These are phyloP conservation scores for Tetrapisispora taiwanensis DNA, from an alignment of 805 yeast species.

Conservation along the genomic window DNA sequence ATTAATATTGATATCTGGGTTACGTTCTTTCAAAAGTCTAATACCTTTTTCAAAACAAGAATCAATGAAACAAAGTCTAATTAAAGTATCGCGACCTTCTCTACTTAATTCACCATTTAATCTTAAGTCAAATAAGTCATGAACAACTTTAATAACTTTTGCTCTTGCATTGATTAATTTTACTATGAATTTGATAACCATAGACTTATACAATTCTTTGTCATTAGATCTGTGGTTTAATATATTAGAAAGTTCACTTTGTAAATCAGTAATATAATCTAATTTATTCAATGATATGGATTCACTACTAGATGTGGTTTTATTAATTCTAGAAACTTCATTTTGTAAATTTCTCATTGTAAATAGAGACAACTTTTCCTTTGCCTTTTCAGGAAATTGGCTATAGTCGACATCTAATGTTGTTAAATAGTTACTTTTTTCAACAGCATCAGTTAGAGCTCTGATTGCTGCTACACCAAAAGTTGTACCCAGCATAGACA, in stretches of 20 bases:
- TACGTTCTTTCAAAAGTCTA: constrained; percentile 26
- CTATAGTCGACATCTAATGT: constrained; percentile 58
- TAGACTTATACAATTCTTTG: constrained; percentile 19
- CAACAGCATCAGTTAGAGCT: constrained; percentile 58
- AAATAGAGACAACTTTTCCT: constrained; percentile 61
- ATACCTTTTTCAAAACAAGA: constrained; percentile 54
- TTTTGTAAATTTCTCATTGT: constrained; percentile 75
- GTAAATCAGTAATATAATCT: constrained; percentile 47
- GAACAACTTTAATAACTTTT: constrained; percentile 39
- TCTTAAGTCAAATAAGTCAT: constrained; percentile 51
- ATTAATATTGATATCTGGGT: not conserved
- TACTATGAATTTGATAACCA: constrained; percentile 28
- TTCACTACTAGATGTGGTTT: not conserved
- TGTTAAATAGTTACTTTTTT: constrained; percentile 50
- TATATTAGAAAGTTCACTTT: constrained; percentile 33
- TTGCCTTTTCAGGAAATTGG: constrained; percentile 45
- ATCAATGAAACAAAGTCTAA: constrained; percentile 62
- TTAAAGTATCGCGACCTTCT: constrained; percentile 71
- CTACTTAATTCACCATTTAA: constrained; percentile 43
- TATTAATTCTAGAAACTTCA: constrained; percentile 29
- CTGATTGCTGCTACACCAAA: constrained; percentile 52
- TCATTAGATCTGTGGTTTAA: constrained; percentile 33
- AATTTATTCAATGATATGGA: not conserved
- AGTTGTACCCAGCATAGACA: constrained; percentile 61
- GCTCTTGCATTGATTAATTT: constrained; percentile 32